Percentiles rank a stretch among this genome's conserved stretches.
Conservation (phyloP, 768 basidiomycete species). For the Scleroderma bovista region DNA sequence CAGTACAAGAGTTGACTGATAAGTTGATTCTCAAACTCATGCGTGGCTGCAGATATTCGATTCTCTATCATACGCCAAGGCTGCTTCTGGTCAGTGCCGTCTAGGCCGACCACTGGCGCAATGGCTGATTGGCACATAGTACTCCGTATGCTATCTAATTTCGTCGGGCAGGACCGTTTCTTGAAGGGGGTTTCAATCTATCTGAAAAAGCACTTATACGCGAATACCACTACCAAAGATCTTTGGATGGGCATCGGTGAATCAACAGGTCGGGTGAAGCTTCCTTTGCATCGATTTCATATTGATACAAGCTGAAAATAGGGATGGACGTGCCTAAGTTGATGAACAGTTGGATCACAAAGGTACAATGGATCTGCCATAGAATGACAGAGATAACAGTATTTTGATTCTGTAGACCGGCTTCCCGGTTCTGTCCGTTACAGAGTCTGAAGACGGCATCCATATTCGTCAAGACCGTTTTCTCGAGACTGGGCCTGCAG, state of each 20-base stretch:
- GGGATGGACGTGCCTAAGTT: conserved; percentile 67
- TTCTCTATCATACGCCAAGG: conserved; percentile 80
- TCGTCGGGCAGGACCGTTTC: conserved; percentile 87
- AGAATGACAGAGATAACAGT: background rate
- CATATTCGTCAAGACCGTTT: conserved; percentile 87
- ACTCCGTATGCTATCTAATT: conserved; percentile 88
- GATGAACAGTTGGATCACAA: conserved; percentile 90
- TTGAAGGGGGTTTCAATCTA: conserved; percentile 86
- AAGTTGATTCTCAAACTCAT: background rate
- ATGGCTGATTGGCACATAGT: conserved; percentile 36
- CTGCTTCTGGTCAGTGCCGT: conserved; percentile 54
- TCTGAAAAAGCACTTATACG: conserved; percentile 82
- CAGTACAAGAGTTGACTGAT: background rate
- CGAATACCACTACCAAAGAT: conserved; percentile 79
- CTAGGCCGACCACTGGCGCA: background rate
- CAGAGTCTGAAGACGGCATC: conserved; percentile 67
- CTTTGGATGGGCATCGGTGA: conserved; percentile 82
- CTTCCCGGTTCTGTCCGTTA: conserved; percentile 86
- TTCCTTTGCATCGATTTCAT: background rate
- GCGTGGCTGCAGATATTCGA: conserved; percentile 71
- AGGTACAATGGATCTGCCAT: conserved; percentile 35
- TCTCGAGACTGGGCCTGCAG: conserved; percentile 75
- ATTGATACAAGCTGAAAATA: conserved; percentile 11
- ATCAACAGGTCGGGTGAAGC: conserved; percentile 47
- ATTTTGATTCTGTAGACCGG: conserved; percentile 43